These are phyloP conservation scores for Corynespora cassiicola DNA, from an alignment of 2,329 filamentous ascomycete genomes.

Conservation along the genomic window DNA sequence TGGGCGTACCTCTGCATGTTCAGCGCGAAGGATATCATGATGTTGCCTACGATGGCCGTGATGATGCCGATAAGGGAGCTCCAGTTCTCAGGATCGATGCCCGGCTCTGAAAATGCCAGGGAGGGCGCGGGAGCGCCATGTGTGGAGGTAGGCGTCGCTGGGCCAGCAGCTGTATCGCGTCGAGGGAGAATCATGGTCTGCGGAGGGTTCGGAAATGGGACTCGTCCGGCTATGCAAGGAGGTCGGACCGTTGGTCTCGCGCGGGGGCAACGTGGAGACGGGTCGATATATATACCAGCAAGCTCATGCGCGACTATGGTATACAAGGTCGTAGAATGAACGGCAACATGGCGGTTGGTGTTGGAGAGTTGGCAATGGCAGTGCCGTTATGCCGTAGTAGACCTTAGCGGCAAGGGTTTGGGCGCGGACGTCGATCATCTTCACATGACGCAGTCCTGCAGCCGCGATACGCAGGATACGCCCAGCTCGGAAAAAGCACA, in stretches of 20 bases:
- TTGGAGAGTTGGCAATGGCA: constrained; percentile 3
- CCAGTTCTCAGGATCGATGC: constrained; percentile 61
- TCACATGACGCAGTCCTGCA: constrained; percentile 21
- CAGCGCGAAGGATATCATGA: constrained; percentile 92
- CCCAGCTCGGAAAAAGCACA: no score
- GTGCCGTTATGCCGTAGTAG: constrained; percentile 12
- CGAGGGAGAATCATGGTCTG: constrained; percentile 33
- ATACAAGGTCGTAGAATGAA: constrained; percentile 13
- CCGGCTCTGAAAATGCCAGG: constrained; percentile 14
- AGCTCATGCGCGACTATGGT: constrained; percentile 12
- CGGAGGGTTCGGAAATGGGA: constrained; percentile 8
- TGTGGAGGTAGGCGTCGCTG: constrained; percentile 16
- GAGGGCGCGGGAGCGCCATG: constrained; percentile 12
- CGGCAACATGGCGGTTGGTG: constrained; percentile 19
- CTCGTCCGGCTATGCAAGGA: constrained; percentile 15
- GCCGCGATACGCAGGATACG: no score
- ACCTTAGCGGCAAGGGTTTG: constrained; percentile 8
- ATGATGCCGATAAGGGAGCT: constrained; percentile 94
- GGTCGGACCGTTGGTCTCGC: no score
- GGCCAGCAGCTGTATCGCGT: constrained; percentile 29
- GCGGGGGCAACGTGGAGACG: constrained; percentile 1
- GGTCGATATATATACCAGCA: background rate
- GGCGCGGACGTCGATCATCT: constrained; percentile 13
- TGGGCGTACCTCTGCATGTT: constrained; percentile 98
- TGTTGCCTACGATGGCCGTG: constrained; percentile 89